Evolutionary conservation across 2,329 filamentous ascomycete genomes (phyloP).

Genomic region (Fusarium devonianum): DNA sequence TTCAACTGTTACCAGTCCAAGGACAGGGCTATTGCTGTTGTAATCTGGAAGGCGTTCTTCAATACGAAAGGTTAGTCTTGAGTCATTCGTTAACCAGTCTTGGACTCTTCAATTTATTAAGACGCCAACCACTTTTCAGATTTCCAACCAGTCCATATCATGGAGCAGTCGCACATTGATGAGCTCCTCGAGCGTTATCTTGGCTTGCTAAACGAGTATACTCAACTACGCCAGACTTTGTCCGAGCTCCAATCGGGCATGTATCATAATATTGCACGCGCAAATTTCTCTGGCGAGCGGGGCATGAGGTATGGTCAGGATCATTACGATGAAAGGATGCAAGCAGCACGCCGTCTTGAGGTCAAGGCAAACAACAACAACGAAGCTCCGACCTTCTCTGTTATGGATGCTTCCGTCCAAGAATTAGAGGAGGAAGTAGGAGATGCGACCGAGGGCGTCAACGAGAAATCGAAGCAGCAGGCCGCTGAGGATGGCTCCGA

Average conservation of each 20-base stretch:
- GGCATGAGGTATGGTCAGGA: conserved; percentile 72
- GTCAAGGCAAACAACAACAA: conserved; percentile 27
- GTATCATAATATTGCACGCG: conserved; percentile 70
- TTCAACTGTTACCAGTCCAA: neutral
- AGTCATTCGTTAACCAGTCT: neutral
- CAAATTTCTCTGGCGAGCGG: conserved; percentile 74
- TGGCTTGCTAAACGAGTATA: conserved; percentile 70
- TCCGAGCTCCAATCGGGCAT: conserved; percentile 61
- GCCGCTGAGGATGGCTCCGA: conserved; percentile 13
- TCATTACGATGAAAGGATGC: conserved; percentile 77
- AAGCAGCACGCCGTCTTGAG: conserved; percentile 59
- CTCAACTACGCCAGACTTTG: conserved; percentile 62
- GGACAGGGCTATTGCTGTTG: no score
- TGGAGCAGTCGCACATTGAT: conserved; percentile 61
- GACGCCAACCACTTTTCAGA: neutral
- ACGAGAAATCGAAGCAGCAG: conserved; percentile 12
- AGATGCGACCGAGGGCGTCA: neutral
- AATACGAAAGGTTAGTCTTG: no score
- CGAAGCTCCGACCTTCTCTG: conserved; percentile 28
- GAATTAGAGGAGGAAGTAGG: conserved; percentile 11
- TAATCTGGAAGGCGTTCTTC: no score
- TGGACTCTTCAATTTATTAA: neutral
- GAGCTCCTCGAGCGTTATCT: conserved; percentile 71
- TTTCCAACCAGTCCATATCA: conserved; percentile 2
- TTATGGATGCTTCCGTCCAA: conserved; percentile 15